Percentiles rank a stretch among this genome's conserved stretches.
Conservation (phyloP, 257 asterid genomes). For the Gentiana macrophylla region DNA sequence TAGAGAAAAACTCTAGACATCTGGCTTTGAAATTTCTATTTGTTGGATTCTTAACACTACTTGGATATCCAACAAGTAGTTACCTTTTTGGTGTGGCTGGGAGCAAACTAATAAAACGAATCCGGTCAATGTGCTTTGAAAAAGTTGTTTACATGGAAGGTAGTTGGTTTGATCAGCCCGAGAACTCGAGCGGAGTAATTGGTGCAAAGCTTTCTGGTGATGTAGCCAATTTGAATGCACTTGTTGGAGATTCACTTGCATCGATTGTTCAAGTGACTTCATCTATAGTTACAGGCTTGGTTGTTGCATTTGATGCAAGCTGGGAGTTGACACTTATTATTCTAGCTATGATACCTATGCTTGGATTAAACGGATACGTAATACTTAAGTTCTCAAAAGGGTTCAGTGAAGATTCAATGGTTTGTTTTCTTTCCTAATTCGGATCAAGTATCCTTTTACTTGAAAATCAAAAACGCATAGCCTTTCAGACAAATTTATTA, state of each 20-base stretch:
- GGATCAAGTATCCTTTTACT: too few species aligned
- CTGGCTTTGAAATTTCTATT: constrained; percentile 49
- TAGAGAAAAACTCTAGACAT: constrained; percentile 29
- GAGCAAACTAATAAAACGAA: too few species aligned
- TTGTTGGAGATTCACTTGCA: constrained; percentile 56
- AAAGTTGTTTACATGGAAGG: constrained; percentile 54
- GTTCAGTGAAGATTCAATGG: constrained; percentile 52
- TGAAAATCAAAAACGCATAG: background rate
- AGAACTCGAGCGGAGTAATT: constrained; percentile 51
- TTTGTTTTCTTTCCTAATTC: background rate
- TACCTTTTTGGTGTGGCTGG: too few species aligned
- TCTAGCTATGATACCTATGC: constrained; percentile 39
- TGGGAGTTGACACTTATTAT: constrained; percentile 39
- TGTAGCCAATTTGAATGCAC: constrained; percentile 42
- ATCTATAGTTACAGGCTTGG: too few species aligned
- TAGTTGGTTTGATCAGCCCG: constrained; percentile 47
- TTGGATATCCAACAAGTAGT: constrained; percentile 27
- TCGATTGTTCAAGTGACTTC: constrained; percentile 39
- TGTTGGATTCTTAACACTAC: constrained; percentile 28
- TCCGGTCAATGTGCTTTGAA: constrained; percentile 53
- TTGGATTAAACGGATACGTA: constrained; percentile 54
- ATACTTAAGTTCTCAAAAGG: constrained; percentile 41
- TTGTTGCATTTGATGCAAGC: constrained; percentile 27
- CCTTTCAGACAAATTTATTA: background rate
- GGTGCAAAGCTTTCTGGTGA: constrained; percentile 48